Base-by-base conservation (phyloP, 345 rosid genomes). In the Turritis glabra region DNA sequence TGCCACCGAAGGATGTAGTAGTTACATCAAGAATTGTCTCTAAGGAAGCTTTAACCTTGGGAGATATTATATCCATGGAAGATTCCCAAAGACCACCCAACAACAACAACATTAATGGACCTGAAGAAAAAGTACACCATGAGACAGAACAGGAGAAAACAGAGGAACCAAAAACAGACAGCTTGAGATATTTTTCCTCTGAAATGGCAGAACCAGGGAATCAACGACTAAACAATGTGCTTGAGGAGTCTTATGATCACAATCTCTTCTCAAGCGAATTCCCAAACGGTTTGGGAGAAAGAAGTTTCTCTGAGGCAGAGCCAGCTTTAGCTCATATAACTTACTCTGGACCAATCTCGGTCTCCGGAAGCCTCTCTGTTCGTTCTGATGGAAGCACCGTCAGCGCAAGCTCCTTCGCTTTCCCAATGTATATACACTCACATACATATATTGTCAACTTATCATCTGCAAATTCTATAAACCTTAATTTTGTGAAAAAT, bases 361-460 rank as follows among this genome's bases (percentile, higher is more conserved):
- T 78, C 75, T 84, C 91, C 1, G 96, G 93, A 35, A 89, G 79
- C 73, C 69, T 88, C 59, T 94, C 97, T n/a, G 77, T 78, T 55
- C 75, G 93, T 72, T 91, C 97, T 0, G 95, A 94, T 41, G 88
- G 96, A 88, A 94, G 93, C 88, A 81, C 92, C 5, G 82, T 90
- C 25, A 93, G 97, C 72, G 78, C 82, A 63, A 82, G 86, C 59
- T 91, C 98, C 33, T 94, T 94, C 19, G 90, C 98, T 63, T 91
- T 94, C 78, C 97, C 98, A 3, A 23, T 84, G 98, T 94, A 86
- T 74, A 52, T 7, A n/a, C 21, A 46, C 46, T 22, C 21, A 52
- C 40, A 51, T 35, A 41, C 21, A 30, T 56, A 8, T 33, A 50
- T 11, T 48, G 26, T 37, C 17, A 59, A 46, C 8, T 51, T 70